Conservation (phyloP, 2,329 filamentous ascomycete genomes). For the Macrophomina phaseolina region DNA sequence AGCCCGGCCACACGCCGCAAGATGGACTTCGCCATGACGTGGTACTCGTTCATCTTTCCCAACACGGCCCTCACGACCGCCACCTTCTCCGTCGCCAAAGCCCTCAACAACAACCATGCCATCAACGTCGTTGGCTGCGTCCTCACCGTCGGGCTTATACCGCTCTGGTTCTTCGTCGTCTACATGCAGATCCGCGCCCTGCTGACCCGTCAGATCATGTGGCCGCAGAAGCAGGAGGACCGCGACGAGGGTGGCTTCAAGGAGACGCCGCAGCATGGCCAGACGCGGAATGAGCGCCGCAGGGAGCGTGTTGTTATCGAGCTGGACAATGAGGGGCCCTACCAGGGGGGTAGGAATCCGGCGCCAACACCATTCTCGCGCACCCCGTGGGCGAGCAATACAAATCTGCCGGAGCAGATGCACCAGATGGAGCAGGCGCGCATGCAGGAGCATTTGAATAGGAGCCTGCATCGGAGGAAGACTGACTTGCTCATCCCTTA, state of each 20-base stretch:
- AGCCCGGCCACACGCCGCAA: constrained; percentile 65
- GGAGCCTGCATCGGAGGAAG: constrained; percentile 3
- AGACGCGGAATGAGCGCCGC: constrained; percentile 18
- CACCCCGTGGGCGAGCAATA: constrained; percentile 13
- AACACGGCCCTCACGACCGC: constrained; percentile 77
- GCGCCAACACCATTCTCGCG: constrained; percentile 21
- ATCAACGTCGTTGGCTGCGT: constrained; percentile 72
- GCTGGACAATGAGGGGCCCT: constrained; percentile 12
- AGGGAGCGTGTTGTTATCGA: constrained; percentile 2
- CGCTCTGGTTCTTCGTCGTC: constrained; percentile 73
- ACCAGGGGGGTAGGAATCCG: neutral
- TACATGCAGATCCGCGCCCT: constrained; percentile 74
- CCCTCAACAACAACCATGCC: constrained; percentile 49
- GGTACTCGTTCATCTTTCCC: constrained; percentile 83
- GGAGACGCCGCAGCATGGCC: constrained; percentile 18
- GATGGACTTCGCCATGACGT: constrained; percentile 82
- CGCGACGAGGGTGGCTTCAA: constrained; percentile 65
- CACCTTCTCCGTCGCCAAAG: constrained; percentile 70
- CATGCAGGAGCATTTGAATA: neutral
- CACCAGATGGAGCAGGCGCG: neutral
- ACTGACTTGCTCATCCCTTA: constrained; percentile 4
- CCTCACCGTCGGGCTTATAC: constrained; percentile 68
- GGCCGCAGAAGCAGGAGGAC: constrained; percentile 75
- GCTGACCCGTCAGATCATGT: constrained; percentile 69
- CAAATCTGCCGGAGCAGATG: constrained; percentile 8